A percentile compares a stretch with the other conserved stretches of the same genome.
Conservation (phyloP, 2,329 filamentous ascomycete genomes). For the Fusarium bactridioides region DNA sequence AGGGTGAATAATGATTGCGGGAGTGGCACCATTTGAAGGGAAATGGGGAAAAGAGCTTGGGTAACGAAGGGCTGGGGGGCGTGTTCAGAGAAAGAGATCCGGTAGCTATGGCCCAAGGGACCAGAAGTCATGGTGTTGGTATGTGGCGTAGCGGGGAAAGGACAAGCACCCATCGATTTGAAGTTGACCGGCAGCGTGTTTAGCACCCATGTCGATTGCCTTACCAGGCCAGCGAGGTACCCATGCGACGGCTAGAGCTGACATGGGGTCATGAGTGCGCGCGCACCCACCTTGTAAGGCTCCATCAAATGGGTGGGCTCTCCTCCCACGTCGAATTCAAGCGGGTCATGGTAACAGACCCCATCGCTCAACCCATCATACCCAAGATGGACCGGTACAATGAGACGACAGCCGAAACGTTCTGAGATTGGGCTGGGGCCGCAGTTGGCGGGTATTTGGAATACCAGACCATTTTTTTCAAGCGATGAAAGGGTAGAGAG, state of each 20-base stretch:
- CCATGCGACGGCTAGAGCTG: constrained; percentile 31
- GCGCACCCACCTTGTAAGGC: constrained; percentile 29
- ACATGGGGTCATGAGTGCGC: constrained; percentile 30
- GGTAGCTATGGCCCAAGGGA: constrained; percentile 38
- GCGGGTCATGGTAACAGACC: constrained; percentile 32
- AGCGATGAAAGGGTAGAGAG: constrained; percentile 32
- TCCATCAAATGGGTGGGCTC: constrained; percentile 33
- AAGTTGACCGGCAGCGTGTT: constrained; percentile 32
- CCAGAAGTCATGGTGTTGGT: constrained; percentile 38
- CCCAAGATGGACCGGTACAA: constrained; percentile 38
- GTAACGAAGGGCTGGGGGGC: constrained; percentile 27
- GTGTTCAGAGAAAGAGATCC: constrained; percentile 28
- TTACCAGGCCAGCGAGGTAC: constrained; percentile 40
- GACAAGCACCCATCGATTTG: constrained; percentile 43
- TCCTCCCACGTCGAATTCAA: constrained; percentile 30
- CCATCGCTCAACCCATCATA: constrained; percentile 37
- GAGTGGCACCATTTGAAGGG: constrained; percentile 40
- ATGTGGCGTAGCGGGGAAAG: constrained; percentile 44
- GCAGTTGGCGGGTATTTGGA: constrained; percentile 37
- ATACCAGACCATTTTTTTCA: constrained; percentile 28
- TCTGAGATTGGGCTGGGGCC: constrained; percentile 38
- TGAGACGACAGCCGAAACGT: constrained; percentile 40
- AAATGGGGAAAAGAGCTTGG: constrained; percentile 27
- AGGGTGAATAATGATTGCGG: constrained; percentile 36
- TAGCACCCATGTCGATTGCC: constrained; percentile 34